A percentile compares a stretch with the other conserved stretches of the same genome.
Conservation (phyloP, 495 filamentous ascomycete genomes). For the Stereocaulon alpinum region DNA sequence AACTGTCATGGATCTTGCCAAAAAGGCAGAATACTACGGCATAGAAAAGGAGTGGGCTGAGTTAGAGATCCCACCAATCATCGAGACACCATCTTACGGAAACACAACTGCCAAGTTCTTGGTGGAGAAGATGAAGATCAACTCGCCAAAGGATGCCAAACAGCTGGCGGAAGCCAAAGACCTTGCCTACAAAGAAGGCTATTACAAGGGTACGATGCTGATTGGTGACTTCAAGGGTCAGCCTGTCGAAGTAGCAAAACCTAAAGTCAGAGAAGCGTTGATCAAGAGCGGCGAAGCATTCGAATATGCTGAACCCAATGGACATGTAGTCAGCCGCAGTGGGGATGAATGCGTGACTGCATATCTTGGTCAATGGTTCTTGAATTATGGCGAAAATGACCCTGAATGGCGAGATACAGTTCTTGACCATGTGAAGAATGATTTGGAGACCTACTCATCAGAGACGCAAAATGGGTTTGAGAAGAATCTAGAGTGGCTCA, state of each 20-base stretch:
- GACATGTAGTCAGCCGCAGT: slow-evolving; percentile 72
- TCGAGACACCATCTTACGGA: slow-evolving; percentile 81
- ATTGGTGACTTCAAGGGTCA: slow-evolving; percentile 82
- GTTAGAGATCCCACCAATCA: slow-evolving; percentile 76
- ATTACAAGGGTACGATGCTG: slow-evolving; percentile 88
- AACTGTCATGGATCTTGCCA: slow-evolving; percentile 74
- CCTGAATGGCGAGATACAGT: slow-evolving; percentile 63
- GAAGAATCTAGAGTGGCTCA: slow-evolving; percentile 79
- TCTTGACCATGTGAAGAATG: slow-evolving; percentile 62
- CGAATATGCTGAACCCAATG: slow-evolving; percentile 86
- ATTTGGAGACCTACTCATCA: slow-evolving; percentile 63
- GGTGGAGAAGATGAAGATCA: slow-evolving; percentile 90
- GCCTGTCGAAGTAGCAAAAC: slow-evolving; percentile 75
- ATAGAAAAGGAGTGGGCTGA: slow-evolving; percentile 97
- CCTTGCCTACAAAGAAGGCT: slow-evolving; percentile 92
- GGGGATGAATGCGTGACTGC: slow-evolving; percentile 88
- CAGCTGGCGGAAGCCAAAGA: slow-evolving; percentile 91
- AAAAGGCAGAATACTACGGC: slow-evolving; percentile 95
- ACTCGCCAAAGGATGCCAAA: slow-evolving; percentile 86
- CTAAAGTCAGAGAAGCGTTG: slow-evolving; percentile 70
- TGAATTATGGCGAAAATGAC: slow-evolving; percentile 87
- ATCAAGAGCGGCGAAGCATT: slow-evolving; percentile 75
- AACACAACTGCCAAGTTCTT: slow-evolving; percentile 72
- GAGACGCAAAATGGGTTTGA: slow-evolving; percentile 80
- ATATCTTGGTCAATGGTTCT: slow-evolving; percentile 90